Conservation (phyloP, 2,329 filamentous ascomycete genomes). For the Aspergillus fructus region DNA sequence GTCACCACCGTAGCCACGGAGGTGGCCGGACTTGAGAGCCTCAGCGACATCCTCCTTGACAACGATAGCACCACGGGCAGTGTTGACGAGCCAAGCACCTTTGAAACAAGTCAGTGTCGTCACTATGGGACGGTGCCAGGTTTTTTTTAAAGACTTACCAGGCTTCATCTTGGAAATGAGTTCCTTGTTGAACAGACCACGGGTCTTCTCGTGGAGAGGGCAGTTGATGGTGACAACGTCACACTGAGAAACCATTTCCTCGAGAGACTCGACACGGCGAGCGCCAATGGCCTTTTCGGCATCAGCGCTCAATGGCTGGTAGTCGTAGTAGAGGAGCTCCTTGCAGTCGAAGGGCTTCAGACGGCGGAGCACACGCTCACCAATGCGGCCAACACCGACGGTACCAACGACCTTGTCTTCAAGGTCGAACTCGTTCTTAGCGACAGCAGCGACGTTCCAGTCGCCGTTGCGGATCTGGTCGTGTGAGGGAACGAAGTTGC, state of each 20-base stretch:
- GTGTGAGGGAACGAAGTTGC: slow-evolving; percentile 98
- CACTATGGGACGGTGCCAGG: not conserved
- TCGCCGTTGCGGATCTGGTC: slow-evolving; percentile 86
- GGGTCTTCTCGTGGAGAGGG: slow-evolving; percentile 97
- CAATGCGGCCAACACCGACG: slow-evolving; percentile 95
- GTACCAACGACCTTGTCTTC: slow-evolving; percentile 98
- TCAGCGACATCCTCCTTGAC: slow-evolving; percentile 98
- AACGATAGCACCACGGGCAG: slow-evolving; percentile 95
- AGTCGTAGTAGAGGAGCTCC: slow-evolving; percentile 99
- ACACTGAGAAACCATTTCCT: slow-evolving; percentile 92
- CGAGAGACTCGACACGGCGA: slow-evolving; percentile 81
- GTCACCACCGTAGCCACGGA: slow-evolving; percentile 51
- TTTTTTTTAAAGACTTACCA: slow-evolving; percentile 51
- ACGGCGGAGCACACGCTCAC: slow-evolving; percentile 93
- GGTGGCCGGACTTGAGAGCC: slow-evolving; percentile 84
- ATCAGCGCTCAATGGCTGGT: slow-evolving; percentile 87
- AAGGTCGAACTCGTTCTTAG: slow-evolving; percentile 98
- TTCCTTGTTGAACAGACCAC: slow-evolving; percentile 97
- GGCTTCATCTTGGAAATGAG: slow-evolving; percentile 99
- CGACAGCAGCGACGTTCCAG: slow-evolving; percentile 93
- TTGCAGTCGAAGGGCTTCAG: slow-evolving; percentile 99
- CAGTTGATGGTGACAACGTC: slow-evolving; percentile 99
- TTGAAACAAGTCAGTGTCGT: slow-evolving; percentile 8
- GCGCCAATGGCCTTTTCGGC: slow-evolving; percentile 94
- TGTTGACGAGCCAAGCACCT: slow-evolving; percentile 98